Conservation (phyloP, 371 early-diverging fungal species). For the Conidiobolus incongruus region DNA sequence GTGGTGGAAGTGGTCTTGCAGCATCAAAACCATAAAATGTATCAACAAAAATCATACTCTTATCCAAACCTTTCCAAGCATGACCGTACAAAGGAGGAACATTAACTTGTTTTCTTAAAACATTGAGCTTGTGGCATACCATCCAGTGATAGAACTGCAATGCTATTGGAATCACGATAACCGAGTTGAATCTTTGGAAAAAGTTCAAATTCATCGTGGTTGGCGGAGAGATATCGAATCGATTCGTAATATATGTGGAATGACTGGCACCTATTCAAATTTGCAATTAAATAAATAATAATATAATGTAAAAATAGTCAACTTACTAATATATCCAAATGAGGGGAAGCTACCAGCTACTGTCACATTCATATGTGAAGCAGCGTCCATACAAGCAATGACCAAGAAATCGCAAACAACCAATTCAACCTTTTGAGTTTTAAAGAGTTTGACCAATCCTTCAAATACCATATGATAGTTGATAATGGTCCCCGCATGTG, state of each 20-base stretch:
- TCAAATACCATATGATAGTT: neutral
- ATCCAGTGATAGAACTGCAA: neutral
- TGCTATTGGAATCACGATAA: neutral
- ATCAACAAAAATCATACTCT: neutral
- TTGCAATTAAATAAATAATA: too few relatives aligned
- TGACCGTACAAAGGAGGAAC: constrained; percentile 1
- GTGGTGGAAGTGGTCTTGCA: neutral
- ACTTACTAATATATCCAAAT: constrained; percentile 5
- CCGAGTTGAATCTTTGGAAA: neutral
- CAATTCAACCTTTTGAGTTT: constrained; percentile 3
- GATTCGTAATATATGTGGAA: constrained; percentile 2
- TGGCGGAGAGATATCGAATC: constrained; percentile 3
- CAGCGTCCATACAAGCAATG: constrained; percentile 8
- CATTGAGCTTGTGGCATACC: neutral
- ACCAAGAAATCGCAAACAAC: constrained; percentile 9
- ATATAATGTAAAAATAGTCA: too few relatives aligned
- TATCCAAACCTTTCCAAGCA: constrained; percentile 3
- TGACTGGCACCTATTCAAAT: too few relatives aligned
- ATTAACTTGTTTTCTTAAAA: neutral
- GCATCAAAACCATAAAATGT: neutral
- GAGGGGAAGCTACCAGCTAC: neutral
- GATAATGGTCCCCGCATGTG: neutral
- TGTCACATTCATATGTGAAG: neutral
- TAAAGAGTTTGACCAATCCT: constrained; percentile 1
- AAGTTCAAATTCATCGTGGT: neutral